phyloP scores from a whole-genome alignment of 1,284 basidiomycete species.

The Puccinia polysora region DNA sequence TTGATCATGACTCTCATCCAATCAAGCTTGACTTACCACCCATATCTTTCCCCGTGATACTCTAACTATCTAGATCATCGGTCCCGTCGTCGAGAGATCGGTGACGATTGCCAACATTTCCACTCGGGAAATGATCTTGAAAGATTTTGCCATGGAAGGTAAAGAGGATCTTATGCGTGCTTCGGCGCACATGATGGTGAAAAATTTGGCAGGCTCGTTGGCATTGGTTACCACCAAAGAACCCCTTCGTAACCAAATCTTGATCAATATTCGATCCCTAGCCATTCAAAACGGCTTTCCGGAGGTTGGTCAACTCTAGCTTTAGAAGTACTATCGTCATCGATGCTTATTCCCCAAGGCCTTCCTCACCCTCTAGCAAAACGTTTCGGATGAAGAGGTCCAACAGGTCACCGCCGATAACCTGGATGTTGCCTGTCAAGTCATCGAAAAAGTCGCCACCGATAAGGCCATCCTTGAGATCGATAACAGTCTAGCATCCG shows the following conservation, averaged over 20 bases:
- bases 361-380: no score
- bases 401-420: conserved; percentile 84
- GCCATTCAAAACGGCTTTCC: no score
- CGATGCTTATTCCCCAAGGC: conserved; percentile 46
- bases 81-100: conserved; percentile 96
- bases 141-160: conserved; percentile 92
- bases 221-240: conserved; percentile 98
- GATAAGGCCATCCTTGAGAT: conserved; percentile 91
- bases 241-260: conserved; percentile 84
- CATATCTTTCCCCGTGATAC: neutral
- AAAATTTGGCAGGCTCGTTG: conserved; percentile 90
- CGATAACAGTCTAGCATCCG: conserved; percentile 79
- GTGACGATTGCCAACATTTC: conserved; percentile 99
- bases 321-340: no score
- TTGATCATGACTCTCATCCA: no score
- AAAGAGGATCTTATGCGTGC: conserved; percentile 85
- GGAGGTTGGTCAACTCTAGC: no score
- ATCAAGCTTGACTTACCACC: neutral
- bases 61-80: conserved; percentile 70
- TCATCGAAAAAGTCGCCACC: conserved; percentile 97
- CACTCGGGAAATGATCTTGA: conserved; percentile 86
- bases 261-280: conserved; percentile 78
- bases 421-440: conserved; percentile 84
- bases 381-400: conserved; percentile 60
- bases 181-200: conserved; percentile 92